Evolutionary conservation across 2,329 filamentous ascomycete species (phyloP).

Genomic region (Nigrograna mackinnonii): DNA sequence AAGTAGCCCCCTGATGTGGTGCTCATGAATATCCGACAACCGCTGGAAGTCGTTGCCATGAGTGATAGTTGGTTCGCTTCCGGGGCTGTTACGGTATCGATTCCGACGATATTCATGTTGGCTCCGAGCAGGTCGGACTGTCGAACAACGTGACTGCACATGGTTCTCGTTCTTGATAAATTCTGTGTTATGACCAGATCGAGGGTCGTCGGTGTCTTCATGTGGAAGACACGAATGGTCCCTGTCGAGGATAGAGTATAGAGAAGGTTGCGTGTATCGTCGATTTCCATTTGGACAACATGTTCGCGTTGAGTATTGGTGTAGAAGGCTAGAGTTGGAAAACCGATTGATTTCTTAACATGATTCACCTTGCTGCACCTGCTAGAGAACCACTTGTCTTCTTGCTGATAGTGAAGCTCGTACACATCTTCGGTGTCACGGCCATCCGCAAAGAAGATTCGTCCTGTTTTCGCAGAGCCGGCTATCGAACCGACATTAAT

Average conservation of each 20-base stretch:
- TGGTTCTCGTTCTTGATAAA: conserved; percentile 58
- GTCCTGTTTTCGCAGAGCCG: conserved; percentile 75
- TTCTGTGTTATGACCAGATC: conserved; percentile 60
- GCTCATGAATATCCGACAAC: conserved; percentile 89
- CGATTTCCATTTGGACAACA: conserved; percentile 79
- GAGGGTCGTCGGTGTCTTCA: conserved; percentile 64
- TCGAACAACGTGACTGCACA: conserved; percentile 84
- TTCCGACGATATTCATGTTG: conserved; percentile 75
- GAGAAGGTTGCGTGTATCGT: conserved; percentile 84
- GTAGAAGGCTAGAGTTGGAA: conserved; percentile 49
- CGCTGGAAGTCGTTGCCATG: conserved; percentile 87
- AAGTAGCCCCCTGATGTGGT: conserved; percentile 77
- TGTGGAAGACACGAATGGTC: conserved; percentile 88
- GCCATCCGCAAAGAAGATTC: conserved; percentile 86
- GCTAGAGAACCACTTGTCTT: conserved; percentile 95
- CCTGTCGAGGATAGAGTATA: conserved; percentile 90
- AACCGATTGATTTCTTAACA: conserved; percentile 70
- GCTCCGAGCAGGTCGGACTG: conserved; percentile 68
- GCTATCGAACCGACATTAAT: conserved; percentile 77
- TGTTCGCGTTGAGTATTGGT: conserved; percentile 54
- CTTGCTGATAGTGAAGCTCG: conserved; percentile 94
- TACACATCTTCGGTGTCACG: conserved; percentile 82
- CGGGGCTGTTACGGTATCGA: conserved; percentile 78
- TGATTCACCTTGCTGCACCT: conserved; percentile 89
- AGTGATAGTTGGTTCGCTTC: conserved; percentile 85